These are phyloP conservation scores for Bonia amplexicaulis DNA, from an alignment of 176 grass and related monocot species.

Conservation along the genomic window DNA sequence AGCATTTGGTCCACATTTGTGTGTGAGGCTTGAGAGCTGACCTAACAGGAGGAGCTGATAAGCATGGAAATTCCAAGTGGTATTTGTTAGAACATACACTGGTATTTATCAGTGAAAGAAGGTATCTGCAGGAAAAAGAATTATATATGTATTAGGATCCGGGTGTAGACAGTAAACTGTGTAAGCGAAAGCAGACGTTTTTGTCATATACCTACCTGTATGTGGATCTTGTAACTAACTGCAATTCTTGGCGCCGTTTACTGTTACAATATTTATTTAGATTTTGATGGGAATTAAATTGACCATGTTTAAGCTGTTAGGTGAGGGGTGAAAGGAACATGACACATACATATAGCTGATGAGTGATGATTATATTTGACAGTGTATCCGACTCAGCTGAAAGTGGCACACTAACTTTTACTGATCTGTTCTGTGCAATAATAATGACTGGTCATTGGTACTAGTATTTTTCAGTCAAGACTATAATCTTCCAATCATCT, in stretches of 20 bases:
- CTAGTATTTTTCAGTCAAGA: background rate
- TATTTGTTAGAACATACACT: background rate
- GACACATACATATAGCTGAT: background rate
- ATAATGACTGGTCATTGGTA: background rate
- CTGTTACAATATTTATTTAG: slow-evolving; percentile 6
- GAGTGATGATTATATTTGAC: slow-evolving; percentile 1
- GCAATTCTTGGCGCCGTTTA: background rate
- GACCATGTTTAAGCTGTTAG: background rate
- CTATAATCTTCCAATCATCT: slow-evolving; percentile 1
- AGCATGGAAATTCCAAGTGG: background rate
- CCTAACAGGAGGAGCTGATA: background rate
- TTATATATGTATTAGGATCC: background rate
- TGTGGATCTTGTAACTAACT: slow-evolving; percentile 1
- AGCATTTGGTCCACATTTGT: background rate
- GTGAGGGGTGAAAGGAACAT: background rate
- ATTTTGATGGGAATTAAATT: slow-evolving; percentile 20
- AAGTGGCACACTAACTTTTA: slow-evolving; percentile 35
- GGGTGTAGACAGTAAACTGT: background rate
- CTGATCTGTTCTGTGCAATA: background rate
- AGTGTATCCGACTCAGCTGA: background rate
- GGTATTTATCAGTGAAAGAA: background rate
- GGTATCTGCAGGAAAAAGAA: background rate
- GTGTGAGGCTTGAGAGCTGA: background rate
- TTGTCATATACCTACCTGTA: background rate
- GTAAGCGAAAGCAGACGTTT: background rate